Evolutionary conservation across 2,329 filamentous ascomycete species (phyloP).

Genomic region (Fusarium nematophilum): DNA sequence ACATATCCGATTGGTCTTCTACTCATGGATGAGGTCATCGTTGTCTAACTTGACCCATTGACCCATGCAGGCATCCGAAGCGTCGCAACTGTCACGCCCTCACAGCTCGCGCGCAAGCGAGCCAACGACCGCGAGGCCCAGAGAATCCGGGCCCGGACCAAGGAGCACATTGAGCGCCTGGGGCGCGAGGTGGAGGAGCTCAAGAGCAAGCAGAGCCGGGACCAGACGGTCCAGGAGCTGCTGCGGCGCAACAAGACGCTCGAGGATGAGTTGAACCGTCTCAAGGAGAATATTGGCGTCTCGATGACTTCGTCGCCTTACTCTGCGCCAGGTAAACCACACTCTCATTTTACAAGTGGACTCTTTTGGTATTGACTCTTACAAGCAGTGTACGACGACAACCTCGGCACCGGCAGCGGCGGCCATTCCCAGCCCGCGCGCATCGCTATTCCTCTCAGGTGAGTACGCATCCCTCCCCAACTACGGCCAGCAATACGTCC

Average conservation of each 20-base stretch:
- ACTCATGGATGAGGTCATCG: too few species aligned
- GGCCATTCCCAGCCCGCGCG: slow-evolving; percentile 57
- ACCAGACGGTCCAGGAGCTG: slow-evolving; percentile 64
- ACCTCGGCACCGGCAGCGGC: slow-evolving; percentile 52
- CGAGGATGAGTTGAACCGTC: slow-evolving; percentile 62
- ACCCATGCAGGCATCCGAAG: slow-evolving; percentile 71
- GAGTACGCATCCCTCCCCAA: slow-evolving; percentile 59
- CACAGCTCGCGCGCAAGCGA: slow-evolving; percentile 89
- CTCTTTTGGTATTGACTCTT: slow-evolving; percentile 18
- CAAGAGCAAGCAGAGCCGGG: slow-evolving; percentile 59
- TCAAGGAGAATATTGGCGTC: slow-evolving; percentile 59
- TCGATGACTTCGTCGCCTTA: slow-evolving; percentile 55
- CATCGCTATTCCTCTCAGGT: slow-evolving; percentile 57
- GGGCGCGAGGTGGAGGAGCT: slow-evolving; percentile 82
- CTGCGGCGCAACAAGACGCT: slow-evolving; percentile 64
- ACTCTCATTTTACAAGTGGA: slow-evolving; percentile 4
- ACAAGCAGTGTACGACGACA: slow-evolving; percentile 55
- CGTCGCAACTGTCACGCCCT: slow-evolving; percentile 87
- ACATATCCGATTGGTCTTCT: too few species aligned
- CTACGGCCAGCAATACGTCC: slow-evolving; percentile 53
- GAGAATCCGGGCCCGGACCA: slow-evolving; percentile 86
- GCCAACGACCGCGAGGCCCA: slow-evolving; percentile 94
- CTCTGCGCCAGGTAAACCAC: slow-evolving; percentile 52
- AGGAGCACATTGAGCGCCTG: slow-evolving; percentile 83
- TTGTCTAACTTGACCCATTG: too few species aligned